phyloP scores from a whole-genome alignment of 1,284 basidiomycete genomes.

The Puccinia hordei region DNA sequence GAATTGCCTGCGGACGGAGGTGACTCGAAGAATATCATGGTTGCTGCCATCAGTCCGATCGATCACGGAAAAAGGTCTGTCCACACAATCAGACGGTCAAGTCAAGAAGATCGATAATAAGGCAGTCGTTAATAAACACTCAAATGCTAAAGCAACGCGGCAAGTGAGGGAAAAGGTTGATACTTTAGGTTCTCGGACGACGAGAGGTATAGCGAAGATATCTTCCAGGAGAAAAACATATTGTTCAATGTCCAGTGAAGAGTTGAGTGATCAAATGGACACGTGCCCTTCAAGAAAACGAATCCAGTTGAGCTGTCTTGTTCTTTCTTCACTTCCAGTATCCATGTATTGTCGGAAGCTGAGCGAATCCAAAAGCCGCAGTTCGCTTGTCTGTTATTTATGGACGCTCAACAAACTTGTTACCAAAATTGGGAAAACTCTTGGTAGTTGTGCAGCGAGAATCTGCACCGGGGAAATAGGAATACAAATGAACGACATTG shows the following conservation, averaged over 20 bases:
- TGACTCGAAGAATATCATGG: constrained; percentile 63
- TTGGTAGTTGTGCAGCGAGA: no score
- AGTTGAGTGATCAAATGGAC: constrained; percentile 83
- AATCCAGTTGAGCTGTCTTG: no score
- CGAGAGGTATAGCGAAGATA: constrained; percentile 64
- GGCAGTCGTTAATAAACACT: constrained; percentile 97
- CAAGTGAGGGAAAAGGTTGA: constrained; percentile 98
- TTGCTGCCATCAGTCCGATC: constrained; percentile 94
- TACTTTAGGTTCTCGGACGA: constrained; percentile 57
- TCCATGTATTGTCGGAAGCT: no score
- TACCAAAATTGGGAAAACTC: no score
- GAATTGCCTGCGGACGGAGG: constrained; percentile 68
- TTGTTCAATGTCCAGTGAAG: constrained; percentile 89
- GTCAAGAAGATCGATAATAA: constrained; percentile 99
- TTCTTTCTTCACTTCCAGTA: no score
- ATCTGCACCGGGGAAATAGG: no score
- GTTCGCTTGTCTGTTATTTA: no score
- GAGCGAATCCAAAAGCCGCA: no score
- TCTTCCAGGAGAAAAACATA: constrained; percentile 89
- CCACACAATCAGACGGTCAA: constrained; percentile 87
- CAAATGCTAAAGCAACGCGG: constrained; percentile 94
- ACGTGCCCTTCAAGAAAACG: constrained; percentile 72
- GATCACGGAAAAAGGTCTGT: constrained; percentile 99
- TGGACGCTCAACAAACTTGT: no score
- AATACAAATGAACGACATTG: no score